These are phyloP conservation scores for Collybia nuda DNA, from an alignment of 768 basidiomycete species.

Conservation along the genomic window DNA sequence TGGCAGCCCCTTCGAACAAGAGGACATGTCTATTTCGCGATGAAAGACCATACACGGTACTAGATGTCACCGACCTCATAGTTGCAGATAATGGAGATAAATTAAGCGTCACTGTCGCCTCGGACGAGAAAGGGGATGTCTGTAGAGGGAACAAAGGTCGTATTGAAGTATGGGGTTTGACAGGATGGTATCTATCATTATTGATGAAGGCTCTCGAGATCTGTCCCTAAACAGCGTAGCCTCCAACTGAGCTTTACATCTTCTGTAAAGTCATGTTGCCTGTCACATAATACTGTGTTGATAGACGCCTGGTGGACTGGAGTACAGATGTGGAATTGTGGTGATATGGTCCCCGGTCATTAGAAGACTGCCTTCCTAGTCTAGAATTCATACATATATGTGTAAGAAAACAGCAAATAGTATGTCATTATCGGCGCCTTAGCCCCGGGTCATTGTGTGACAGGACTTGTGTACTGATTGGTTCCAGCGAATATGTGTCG, in stretches of 20 bases:
- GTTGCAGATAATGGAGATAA: constrained; percentile 13
- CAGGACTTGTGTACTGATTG: constrained; percentile 11
- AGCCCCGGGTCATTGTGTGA: constrained; percentile 18
- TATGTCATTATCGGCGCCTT: constrained; percentile 28
- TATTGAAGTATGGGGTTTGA: constrained; percentile 80
- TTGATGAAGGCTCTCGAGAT: constrained; percentile 57
- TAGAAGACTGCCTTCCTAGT: no score
- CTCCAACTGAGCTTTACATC: no score
- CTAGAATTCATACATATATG: neutral
- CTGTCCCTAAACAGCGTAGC: constrained; percentile 31
- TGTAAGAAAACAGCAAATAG: neutral
- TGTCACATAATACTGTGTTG: no score
- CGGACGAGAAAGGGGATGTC: constrained; percentile 24
- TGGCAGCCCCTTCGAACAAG: constrained; percentile 47
- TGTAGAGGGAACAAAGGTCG: constrained; percentile 36
- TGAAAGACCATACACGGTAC: constrained; percentile 57
- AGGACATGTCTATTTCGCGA: constrained; percentile 57
- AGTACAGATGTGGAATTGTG: no score
- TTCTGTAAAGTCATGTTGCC: no score
- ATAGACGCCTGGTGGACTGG: no score
- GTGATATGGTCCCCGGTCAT: no score
- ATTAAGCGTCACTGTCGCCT: constrained; percentile 19
- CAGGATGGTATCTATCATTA: constrained; percentile 76
- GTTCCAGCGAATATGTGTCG: constrained; percentile 5
- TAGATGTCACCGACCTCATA: constrained; percentile 66